A percentile compares a stretch with the other conserved stretches of the same genome.
Conservation (phyloP, 768 basidiomycete genomes). For the Gelatoporia subvermispora region DNA sequence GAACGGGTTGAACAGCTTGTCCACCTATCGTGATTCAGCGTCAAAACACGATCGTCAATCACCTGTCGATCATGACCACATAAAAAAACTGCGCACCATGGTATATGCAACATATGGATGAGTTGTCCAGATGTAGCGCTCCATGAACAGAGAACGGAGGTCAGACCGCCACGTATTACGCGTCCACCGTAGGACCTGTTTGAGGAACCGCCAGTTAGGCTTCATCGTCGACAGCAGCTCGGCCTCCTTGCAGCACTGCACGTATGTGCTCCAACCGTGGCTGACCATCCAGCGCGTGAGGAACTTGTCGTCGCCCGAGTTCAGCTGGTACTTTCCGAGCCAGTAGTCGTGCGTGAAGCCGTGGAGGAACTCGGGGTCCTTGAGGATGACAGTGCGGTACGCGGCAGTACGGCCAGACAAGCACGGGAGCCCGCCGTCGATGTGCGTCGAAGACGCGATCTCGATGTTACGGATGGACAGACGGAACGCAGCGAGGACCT, state of each 20-base stretch:
- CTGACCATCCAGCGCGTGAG: constrained; percentile 95
- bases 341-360: constrained; percentile 94
- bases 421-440: constrained; percentile 90
- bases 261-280: constrained; percentile 94
- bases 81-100: constrained; percentile 51
- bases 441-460: constrained; percentile 83
- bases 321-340: constrained; percentile 91
- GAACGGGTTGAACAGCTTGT: constrained; percentile 82
- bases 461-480: constrained; percentile 93
- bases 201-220: constrained; percentile 92
- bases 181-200: constrained; percentile 92
- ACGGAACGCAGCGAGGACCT: constrained; percentile 89
- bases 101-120: constrained; percentile 84
- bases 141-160: constrained; percentile 83
- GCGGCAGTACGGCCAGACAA: constrained; percentile 91
- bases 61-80: no score
- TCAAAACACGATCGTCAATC: constrained; percentile 1
- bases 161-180: constrained; percentile 93
- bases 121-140: constrained; percentile 79
- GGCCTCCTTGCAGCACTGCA: constrained; percentile 80
- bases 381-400: constrained; percentile 89
- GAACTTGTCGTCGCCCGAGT: constrained; percentile 93
- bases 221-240: constrained; percentile 93
- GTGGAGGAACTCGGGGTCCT: constrained; percentile 89
- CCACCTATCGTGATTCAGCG: constrained; percentile 39